Conservation (phyloP, 345 rosid genomes). For the Gossypium mustelinum region DNA sequence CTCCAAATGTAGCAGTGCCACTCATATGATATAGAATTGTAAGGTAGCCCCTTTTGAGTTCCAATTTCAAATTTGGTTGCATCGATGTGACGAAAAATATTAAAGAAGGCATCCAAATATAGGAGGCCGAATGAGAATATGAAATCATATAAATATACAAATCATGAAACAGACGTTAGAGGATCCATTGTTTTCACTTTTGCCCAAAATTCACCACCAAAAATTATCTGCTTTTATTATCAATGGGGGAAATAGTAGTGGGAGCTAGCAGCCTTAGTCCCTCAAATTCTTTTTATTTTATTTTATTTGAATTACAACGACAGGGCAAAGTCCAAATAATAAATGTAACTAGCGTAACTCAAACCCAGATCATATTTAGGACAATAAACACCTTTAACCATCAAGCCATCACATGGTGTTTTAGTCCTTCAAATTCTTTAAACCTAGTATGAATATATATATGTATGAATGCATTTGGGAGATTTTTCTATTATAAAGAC, state of each 20-base stretch:
- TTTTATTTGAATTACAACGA: no score
- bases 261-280: background rate
- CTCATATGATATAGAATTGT: background rate
- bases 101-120: background rate
- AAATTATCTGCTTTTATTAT: background rate
- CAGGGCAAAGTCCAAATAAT: no score
- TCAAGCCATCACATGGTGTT: no score
- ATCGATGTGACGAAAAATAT: background rate
- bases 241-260: background rate
- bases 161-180: background rate
- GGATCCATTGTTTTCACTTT: background rate
- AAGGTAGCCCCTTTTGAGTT: background rate
- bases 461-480: no score
- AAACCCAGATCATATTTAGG: fast-evolving
- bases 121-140: background rate
- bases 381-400: no score
- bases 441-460: no score
- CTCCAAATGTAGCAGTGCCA: background rate
- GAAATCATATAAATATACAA: background rate
- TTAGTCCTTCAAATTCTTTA: background rate
- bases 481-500: no score
- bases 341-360: no score
- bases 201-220: background rate
- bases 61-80: background rate
- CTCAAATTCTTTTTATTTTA: background rate